Evolutionary conservation across 2,329 filamentous ascomycete species (phyloP).

Genomic region (Fusarium sp.): DNA sequence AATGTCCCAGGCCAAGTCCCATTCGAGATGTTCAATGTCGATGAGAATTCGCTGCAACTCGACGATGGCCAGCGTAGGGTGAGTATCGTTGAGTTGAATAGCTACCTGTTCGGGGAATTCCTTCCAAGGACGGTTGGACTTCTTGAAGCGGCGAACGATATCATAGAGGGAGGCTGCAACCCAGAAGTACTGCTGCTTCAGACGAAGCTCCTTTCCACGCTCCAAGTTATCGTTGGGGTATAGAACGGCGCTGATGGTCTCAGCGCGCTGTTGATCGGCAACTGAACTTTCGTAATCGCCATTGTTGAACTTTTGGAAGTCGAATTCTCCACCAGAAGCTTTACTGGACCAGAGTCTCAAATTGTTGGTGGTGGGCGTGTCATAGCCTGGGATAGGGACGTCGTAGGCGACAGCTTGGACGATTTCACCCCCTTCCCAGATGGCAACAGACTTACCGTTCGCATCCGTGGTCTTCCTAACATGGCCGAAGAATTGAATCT

Average conservation of each 20-base stretch:
- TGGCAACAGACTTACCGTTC: constrained; percentile 76
- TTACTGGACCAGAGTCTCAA: constrained; percentile 97
- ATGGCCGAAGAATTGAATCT: constrained; percentile 93
- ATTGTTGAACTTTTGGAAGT: constrained; percentile 99
- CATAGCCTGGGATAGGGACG: constrained; percentile 90
- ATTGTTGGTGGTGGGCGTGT: constrained; percentile 93
- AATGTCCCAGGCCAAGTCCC: constrained; percentile 91
- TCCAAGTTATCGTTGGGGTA: constrained; percentile 99
- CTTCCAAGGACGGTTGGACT: constrained; percentile 88
- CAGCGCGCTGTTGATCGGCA: constrained; percentile 97
- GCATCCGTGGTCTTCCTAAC: constrained; percentile 81
- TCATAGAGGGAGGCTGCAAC: constrained; percentile 96
- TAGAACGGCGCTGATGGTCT: constrained; percentile 96
- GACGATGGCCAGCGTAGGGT: constrained; percentile 95
- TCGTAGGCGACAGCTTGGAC: constrained; percentile 95
- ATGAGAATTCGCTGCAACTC: constrained; percentile 93
- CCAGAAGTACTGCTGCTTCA: constrained; percentile 99
- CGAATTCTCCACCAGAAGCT: constrained; percentile 95
- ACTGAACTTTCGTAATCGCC: constrained; percentile 98
- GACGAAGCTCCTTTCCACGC: constrained; percentile 91
- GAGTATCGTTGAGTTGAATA: constrained; percentile 98
- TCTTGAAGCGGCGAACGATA: constrained; percentile 98
- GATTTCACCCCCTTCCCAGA: constrained; percentile 93
- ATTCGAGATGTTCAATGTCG: constrained; percentile 89
- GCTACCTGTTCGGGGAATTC: constrained; percentile 95